Percentiles rank a stretch among this genome's conserved stretches.
These are phyloP conservation scores for Alternaria solani DNA, from an alignment of 2,329 filamentous ascomycete species.

Conservation along the genomic window DNA sequence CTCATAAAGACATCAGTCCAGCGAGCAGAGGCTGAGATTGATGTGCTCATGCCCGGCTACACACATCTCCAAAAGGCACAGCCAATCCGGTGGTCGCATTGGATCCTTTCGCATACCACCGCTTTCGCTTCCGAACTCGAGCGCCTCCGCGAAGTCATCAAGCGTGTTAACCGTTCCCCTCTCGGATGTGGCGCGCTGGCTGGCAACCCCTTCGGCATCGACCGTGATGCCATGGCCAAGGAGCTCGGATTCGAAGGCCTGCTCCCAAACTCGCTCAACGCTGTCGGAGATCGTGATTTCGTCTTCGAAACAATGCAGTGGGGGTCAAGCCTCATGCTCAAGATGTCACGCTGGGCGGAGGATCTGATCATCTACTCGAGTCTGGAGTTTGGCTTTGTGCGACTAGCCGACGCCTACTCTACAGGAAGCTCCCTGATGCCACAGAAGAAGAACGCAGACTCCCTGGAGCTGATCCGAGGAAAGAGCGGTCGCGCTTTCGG, in stretches of 20 bases:
- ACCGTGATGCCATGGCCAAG: slow-evolving; percentile 78
- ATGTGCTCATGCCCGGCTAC: slow-evolving; percentile 85
- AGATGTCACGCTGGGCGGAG: slow-evolving; percentile 82
- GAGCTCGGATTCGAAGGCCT: slow-evolving; percentile 82
- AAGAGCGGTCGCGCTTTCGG: slow-evolving; percentile 81
- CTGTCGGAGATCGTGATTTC: slow-evolving; percentile 81
- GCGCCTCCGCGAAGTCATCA: slow-evolving; percentile 75
- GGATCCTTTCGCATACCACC: slow-evolving; percentile 77
- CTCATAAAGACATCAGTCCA: slow-evolving; percentile 74
- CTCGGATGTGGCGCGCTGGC: slow-evolving; percentile 80
- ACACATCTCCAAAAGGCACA: slow-evolving; percentile 85
- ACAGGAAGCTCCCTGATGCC: slow-evolving; percentile 82
- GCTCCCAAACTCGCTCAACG: slow-evolving; percentile 79
- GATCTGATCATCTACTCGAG: slow-evolving; percentile 86
- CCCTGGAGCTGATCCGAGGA: slow-evolving; percentile 76
- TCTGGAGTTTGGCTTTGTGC: slow-evolving; percentile 78
- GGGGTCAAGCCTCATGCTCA: slow-evolving; percentile 78
- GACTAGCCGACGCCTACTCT: slow-evolving; percentile 79
- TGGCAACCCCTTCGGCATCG: slow-evolving; percentile 83
- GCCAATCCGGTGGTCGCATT: slow-evolving; percentile 83
- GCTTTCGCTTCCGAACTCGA: slow-evolving; percentile 78
- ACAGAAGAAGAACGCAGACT: slow-evolving; percentile 85
- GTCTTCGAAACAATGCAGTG: slow-evolving; percentile 83
- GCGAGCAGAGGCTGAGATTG: slow-evolving; percentile 77
- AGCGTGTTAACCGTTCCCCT: slow-evolving; percentile 75